Percentiles rank a stretch among this genome's conserved stretches.
Evolutionary conservation across 202 grass and related monocot species (phyloP).

Genomic region (Schoenoplectus tabernaemontani): DNA sequence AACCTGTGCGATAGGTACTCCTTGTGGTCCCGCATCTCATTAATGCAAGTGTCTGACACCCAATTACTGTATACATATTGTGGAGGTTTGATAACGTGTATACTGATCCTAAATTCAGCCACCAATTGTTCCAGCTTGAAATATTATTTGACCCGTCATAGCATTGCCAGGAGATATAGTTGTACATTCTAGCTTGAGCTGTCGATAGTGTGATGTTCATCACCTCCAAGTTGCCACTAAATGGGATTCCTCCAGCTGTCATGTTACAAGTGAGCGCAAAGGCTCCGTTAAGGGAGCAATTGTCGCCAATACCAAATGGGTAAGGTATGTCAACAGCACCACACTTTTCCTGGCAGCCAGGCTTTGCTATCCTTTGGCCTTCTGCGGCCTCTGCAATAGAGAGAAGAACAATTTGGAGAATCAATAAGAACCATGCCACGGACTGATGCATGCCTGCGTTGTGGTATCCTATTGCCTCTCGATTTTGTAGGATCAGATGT

Average conservation of each 20-base stretch:
- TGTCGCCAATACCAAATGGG: not conserved
- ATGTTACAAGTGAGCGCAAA: not conserved
- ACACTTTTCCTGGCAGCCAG: not conserved
- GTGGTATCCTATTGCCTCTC: too few species aligned
- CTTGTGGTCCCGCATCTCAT: not conserved
- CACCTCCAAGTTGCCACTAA: not conserved
- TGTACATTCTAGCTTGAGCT: not conserved
- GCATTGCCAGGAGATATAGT: not conserved
- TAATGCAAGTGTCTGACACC: conserved; percentile 23
- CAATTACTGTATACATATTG: conserved; percentile 31
- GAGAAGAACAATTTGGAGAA: not conserved
- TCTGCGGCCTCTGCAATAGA: too few species aligned
- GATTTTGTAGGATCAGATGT: too few species aligned
- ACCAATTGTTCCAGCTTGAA: not conserved
- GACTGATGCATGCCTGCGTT: too few species aligned
- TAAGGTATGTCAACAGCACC: not conserved
- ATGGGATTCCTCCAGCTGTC: not conserved
- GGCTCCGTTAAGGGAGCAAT: not conserved
- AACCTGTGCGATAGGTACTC: not conserved
- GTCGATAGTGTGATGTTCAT: not conserved
- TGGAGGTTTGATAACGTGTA: not conserved
- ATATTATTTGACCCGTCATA: not conserved
- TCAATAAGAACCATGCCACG: not conserved
- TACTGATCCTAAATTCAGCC: not conserved
- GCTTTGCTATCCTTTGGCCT: not conserved